Evolutionary conservation across 495 filamentous ascomycete species (phyloP), one percentile per base, ranked within the genome.

Genomic region (Usnea hakonensis): DNA sequence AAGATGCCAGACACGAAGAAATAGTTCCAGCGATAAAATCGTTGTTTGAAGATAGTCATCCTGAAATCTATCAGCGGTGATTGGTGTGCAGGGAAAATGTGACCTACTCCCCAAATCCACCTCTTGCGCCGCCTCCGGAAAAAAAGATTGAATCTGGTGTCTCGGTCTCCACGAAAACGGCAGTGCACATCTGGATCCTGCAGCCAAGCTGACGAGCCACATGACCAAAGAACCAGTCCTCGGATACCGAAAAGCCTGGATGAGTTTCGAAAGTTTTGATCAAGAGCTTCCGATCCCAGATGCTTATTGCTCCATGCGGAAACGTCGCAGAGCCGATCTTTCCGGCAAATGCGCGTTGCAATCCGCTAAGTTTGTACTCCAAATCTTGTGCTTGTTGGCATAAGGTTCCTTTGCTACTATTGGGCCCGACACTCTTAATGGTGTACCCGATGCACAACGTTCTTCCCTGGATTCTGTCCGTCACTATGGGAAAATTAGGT

Each of bases 11-110:
- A 75, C 1, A 78, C 76, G 53, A 79, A 76, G 67, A 81, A 81
- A 68, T 79, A 81, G 52, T 80, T 81, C 78, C 78, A 81, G 26
- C 77, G 67, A 53, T 71, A 73, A 64, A 81, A 80, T 16, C 78
- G 70, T 61, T 81, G 78, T 54, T 71, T 71, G 69, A 77, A 77
- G 33, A 80, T 70, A 0, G 78, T 80, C 78, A 77, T 80, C 63
- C 57, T 59, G 26, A 30, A 26, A 11, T 1, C n/a, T 26, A 7
- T 35, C 37, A 35, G 41, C 23, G 13, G 16, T 33, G n/a, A 19
- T 55, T 35, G 28, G 28, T 17, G 53, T 11, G 26, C 35, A 17
- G 11, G 33, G 21, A n/a, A 17, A 14, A 26, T 14, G n/a, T 8
- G 13, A 46, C 35, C 7, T 30, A 59, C 57, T 81, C 78, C 2